Evolutionary conservation across 805 yeast genomes (phyloP).

Genomic region (Jamesozyma lodderae): DNA sequence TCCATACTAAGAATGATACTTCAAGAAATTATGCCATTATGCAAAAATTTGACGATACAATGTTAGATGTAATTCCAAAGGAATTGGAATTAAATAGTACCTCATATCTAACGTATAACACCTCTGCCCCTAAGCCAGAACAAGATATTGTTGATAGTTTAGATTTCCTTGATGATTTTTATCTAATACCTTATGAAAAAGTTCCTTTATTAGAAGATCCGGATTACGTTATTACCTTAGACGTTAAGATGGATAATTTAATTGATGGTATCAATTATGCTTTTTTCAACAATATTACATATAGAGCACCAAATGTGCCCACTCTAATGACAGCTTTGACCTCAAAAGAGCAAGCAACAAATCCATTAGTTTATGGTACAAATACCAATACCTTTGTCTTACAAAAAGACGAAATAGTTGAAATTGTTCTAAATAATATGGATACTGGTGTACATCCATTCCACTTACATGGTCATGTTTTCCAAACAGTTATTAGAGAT

Average conservation of each 20-base stretch:
- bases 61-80: slow-evolving; percentile 69
- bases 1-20: slow-evolving; percentile 59
- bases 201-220: slow-evolving; percentile 53
- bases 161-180: slow-evolving; percentile 66
- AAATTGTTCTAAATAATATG: slow-evolving; percentile 71
- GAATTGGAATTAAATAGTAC: slow-evolving; percentile 66
- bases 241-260: slow-evolving; percentile 77
- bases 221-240: slow-evolving; percentile 59
- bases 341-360: slow-evolving; percentile 52
- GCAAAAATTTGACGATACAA: slow-evolving; percentile 68
- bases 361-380: slow-evolving; percentile 57
- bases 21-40: slow-evolving; percentile 71
- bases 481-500: slow-evolving; percentile 75
- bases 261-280: slow-evolving; percentile 88
- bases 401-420: slow-evolving; percentile 47
- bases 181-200: slow-evolving; percentile 54
- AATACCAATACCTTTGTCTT: slow-evolving; percentile 71
- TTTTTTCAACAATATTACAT: slow-evolving; percentile 85
- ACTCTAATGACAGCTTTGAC: slow-evolving; percentile 68
- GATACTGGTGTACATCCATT: slow-evolving; percentile 96
- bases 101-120: slow-evolving; percentile 55
- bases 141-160: slow-evolving; percentile 39
- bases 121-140: slow-evolving; percentile 33
- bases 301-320: slow-evolving; percentile 76
- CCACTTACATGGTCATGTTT: slow-evolving; percentile 86